These are phyloP conservation scores for Naganishia albida DNA, from an alignment of 1,284 basidiomycete species.

Conservation along the genomic window DNA sequence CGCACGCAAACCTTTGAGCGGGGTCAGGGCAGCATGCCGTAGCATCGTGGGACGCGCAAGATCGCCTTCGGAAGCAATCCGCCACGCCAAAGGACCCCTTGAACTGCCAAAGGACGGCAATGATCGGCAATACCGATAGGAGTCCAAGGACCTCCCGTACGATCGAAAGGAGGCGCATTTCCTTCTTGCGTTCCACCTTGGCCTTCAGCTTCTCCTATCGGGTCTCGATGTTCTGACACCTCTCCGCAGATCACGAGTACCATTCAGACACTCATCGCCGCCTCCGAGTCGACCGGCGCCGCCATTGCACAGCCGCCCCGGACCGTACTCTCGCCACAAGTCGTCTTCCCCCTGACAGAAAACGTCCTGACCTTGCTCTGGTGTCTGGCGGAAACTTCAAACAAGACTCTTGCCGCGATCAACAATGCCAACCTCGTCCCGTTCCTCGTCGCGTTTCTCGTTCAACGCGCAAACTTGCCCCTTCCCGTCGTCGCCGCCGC, in stretches of 20 bases:
- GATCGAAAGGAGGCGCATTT: too few species aligned
- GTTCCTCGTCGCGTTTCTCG: slow-evolving; percentile 80
- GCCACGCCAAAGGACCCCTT: too few species aligned
- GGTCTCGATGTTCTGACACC: neutral
- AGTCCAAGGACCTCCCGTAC: too few species aligned
- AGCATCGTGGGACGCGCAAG: too few species aligned
- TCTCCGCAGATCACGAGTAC: slow-evolving; percentile 15
- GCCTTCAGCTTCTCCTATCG: neutral
- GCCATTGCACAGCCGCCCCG: slow-evolving; percentile 49
- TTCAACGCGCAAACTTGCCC: slow-evolving; percentile 66
- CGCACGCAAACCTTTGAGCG: too few species aligned
- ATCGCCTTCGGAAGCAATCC: too few species aligned
- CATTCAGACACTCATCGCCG: slow-evolving; percentile 21
- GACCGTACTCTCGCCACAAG: slow-evolving; percentile 64
- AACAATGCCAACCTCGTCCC: slow-evolving; percentile 73
- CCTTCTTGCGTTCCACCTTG: neutral
- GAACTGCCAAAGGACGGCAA: too few species aligned
- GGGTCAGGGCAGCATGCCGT: too few species aligned
- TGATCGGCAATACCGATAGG: too few species aligned
- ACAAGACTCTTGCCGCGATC: slow-evolving; percentile 82
- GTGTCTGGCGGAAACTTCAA: slow-evolving; percentile 89
- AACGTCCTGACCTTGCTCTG: slow-evolving; percentile 87
- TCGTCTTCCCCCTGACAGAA: slow-evolving; percentile 82
- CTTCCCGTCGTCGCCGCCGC: slow-evolving; percentile 72
- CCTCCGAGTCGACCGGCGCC: neutral